A percentile compares a stretch with the other conserved stretches of the same genome.
These are phyloP conservation scores for Kluyveromyces nonfermentans DNA, from an alignment of 805 yeast genomes.

Conservation along the genomic window DNA sequence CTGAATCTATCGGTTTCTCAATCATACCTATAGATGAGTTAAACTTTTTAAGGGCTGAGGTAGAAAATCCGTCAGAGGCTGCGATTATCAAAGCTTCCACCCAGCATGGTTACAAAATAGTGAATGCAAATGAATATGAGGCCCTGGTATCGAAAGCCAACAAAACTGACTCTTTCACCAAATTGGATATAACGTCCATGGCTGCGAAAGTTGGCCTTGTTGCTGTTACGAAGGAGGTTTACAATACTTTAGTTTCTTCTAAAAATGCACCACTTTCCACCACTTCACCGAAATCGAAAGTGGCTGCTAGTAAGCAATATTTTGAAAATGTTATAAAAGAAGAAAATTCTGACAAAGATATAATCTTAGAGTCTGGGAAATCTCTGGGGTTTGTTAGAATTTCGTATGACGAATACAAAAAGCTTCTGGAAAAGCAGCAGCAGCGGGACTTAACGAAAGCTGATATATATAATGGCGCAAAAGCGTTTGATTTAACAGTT, in stretches of 20 bases:
- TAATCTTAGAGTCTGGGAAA: conserved; percentile 27
- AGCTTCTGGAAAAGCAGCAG: conserved; percentile 24
- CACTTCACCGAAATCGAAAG: conserved; percentile 17
- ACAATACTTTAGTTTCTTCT: conserved; percentile 5
- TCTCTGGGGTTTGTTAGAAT: conserved; percentile 29
- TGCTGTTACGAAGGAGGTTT: conserved; percentile 17
- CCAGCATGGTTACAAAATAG: conserved; percentile 13
- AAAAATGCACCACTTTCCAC: conserved; percentile 7
- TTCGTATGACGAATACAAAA: conserved; percentile 28
- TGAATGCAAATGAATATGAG: conserved; percentile 19
- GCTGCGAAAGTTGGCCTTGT: conserved; percentile 26
- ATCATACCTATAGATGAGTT: conserved; percentile 25
- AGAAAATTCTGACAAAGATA: conserved; percentile 21
- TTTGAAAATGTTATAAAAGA: conserved; percentile 27
- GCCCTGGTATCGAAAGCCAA: conserved; percentile 8
- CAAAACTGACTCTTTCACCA: conserved; percentile 15
- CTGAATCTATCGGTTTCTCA: conserved; percentile 16
- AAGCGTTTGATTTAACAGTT: conserved; percentile 35
- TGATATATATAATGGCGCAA: conserved; percentile 30
- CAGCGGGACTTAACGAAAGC: conserved; percentile 25
- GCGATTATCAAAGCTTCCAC: conserved; percentile 12
- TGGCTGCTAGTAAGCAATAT: conserved; percentile 28
- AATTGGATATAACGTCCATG: conserved; percentile 22
- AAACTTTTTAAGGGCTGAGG: conserved; percentile 11
- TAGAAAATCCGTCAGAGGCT: conserved; percentile 17